Base-by-base conservation (phyloP, 2,329 filamentous ascomycete genomes). In the Botryotinia globosa region DNA sequence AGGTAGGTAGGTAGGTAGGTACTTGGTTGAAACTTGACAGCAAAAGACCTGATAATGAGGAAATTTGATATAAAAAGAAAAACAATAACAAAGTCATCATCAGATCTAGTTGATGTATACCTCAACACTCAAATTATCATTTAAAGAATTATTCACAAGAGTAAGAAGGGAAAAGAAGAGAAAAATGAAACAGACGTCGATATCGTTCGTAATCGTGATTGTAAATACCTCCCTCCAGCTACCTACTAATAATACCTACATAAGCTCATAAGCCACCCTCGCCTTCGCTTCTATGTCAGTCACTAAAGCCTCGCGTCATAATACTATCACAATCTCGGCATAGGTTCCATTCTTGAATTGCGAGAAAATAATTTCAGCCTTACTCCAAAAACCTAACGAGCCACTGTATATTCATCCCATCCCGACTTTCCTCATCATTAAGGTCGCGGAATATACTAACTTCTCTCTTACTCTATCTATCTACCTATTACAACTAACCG, bases 261-360 rank as follows among this genome's bases (percentile, higher is more conserved):
- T 16, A 62, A 62, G 34, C 25, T 10, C 5, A 63, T 29, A 14
- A 64, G 29, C 42, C n/a, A 22, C 62, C 62, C n/a, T 64, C 62
- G 62, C 62, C 51, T 64, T 64, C 62, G n/a, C 29, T 29, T 29
- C 20, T 22, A 16, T 34, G 22, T 16, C 29, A 48, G 18, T 48
- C 25, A 34, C 39, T 71, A 59, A 51, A 72, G 72, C 71, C 71
- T 70, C 68, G 73, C 72, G 45, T 75, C 72, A 71, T 74, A 67
- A 71, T 74, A 67, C 34, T 54, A 39, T 67, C 45, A 25, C 64
- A 39, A 16, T 67, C 45, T 66, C 64, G 45, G 45, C 64, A 39
- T n/a, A n/a, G n/a, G n/a, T 66, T 54, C 45, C 64, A 66, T 66
- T 54, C 64, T 54, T 71, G 48, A 56, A 67, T 56, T 42, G 39